Evolutionary conservation across 106 monocot genomes (phyloP).

Genomic region (Cymbidium sinense): DNA sequence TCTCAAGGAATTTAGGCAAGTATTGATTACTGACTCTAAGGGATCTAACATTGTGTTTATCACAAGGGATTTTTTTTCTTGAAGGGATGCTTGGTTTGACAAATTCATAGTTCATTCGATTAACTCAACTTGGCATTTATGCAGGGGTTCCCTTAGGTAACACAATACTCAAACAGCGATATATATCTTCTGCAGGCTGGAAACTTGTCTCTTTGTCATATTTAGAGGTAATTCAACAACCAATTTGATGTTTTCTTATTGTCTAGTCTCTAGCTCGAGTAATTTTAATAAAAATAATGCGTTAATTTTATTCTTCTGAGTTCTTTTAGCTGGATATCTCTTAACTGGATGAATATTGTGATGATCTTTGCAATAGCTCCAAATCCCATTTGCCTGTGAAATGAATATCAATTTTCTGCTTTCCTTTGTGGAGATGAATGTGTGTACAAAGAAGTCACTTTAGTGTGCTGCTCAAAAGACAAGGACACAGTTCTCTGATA

Average conservation of each 20-base stretch:
- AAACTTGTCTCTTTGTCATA: conserved; percentile 76
- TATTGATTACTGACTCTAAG: not conserved
- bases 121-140: conserved; percentile 3
- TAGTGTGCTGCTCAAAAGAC: too few species aligned
- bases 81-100: not conserved
- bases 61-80: not conserved
- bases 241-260: not conserved
- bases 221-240: conserved; percentile 51
- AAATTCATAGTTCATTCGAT: not conserved
- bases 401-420: too few species aligned
- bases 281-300: not conserved
- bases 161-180: conserved; percentile 76
- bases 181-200: conserved; percentile 85
- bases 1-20: conserved; percentile 86
- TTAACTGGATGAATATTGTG: too few species aligned
- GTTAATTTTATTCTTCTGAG: not conserved
- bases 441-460: too few species aligned
- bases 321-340: not conserved
- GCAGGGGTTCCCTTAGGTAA: conserved; percentile 84
- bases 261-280: not conserved
- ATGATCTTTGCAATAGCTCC: too few species aligned
- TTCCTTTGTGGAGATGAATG: too few species aligned
- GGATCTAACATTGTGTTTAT: not conserved
- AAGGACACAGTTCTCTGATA: too few species aligned
- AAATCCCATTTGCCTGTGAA: too few species aligned